Evolutionary conservation across 805 yeast genomes (phyloP), one percentile per base, ranked within the genome.

Genomic region (Candida nonsorbophila): DNA sequence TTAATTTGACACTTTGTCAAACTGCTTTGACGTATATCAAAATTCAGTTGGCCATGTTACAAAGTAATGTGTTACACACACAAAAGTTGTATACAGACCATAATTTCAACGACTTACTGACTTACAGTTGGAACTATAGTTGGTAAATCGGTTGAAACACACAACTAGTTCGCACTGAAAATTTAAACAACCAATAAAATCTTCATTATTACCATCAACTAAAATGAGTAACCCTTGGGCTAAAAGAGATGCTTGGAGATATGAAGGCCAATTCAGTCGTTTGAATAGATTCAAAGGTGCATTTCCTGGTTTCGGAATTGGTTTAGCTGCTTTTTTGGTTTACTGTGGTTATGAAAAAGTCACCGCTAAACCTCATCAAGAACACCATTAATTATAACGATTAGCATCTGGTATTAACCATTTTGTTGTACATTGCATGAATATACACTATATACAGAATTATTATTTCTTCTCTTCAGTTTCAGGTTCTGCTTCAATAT

Each of bases 201-300:
- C n/a, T 18, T 18, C 9, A 18, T 18, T 18, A 18, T 18, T 18
- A 18, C 20, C 6, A 21, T 21, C 7, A 7, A 7, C 6, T 11
- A 30, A 7, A 8, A 46, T 46, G 51, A 40, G 45, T 31, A 65
- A 65, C 38, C 72, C 73, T 28, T 68, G 74, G 74, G 69, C 62
- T 33, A 63, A 61, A 44, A 79, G 94, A 70, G 94, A 84, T 54
- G 92, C 94, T 26, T 84, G 95, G 95, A 79, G 94, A 69, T 81
- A 77, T 59, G 79, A 77, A 48, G 94, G 92, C 36, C 84, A 78
- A 30, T 85, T 85, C 63, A 69, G 83, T 30, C 75, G 85, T 44
- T 58, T 61, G 28, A 76, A 79, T 58, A 67, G 92, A 44, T 79
- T 76, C 55, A 77, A 69, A 47, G 77, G 77, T 33, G 69, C 84